Conservation (phyloP, 1,284 basidiomycete genomes). For the Puccinia novopanici region DNA sequence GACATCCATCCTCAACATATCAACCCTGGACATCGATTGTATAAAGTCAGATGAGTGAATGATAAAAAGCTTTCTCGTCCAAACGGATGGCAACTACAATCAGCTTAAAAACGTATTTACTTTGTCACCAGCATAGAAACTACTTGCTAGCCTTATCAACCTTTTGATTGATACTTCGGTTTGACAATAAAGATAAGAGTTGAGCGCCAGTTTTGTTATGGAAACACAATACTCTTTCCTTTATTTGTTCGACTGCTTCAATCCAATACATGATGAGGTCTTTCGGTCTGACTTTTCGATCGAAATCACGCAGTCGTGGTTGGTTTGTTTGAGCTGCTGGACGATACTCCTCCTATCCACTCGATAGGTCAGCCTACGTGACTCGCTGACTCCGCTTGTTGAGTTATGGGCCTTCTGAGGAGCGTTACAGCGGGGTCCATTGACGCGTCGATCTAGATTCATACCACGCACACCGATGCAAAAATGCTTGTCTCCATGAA, state of each 20-base stretch:
- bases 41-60: background rate
- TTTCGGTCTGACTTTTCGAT: constrained; percentile 13
- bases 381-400: no score
- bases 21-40: constrained; percentile 7
- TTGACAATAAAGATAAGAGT: background rate
- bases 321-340: background rate
- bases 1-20: constrained; percentile 11
- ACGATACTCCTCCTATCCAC: background rate
- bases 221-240: background rate
- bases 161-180: background rate
- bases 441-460: background rate
- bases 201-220: background rate
- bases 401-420: background rate
- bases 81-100: constrained; percentile 6
- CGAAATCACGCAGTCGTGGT: background rate
- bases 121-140: background rate
- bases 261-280: background rate
- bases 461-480: background rate
- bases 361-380: background rate
- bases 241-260: background rate
- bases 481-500: background rate
- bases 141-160: background rate
- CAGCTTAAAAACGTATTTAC: background rate
- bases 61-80: constrained; percentile 24
- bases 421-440: background rate